phyloP scores from a whole-genome alignment of 495 filamentous ascomycete genomes.

The Darksidea phi region DNA sequence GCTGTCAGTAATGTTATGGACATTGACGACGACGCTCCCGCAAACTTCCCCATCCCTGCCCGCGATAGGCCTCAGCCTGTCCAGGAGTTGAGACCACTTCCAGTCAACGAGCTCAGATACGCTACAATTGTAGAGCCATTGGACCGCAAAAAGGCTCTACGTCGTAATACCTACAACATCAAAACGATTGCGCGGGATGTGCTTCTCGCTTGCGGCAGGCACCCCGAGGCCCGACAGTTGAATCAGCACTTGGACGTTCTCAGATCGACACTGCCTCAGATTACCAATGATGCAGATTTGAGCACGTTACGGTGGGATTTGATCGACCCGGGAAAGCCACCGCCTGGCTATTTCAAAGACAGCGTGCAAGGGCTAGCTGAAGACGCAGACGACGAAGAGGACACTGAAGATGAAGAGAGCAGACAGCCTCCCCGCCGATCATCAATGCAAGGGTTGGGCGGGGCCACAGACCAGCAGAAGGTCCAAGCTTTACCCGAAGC shows the following conservation, averaged over 20 bases:
- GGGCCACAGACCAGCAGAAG: conserved; percentile 1
- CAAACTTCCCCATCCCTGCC: conserved; percentile 16
- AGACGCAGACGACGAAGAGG: conserved; percentile 39
- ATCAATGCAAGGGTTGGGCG: neutral
- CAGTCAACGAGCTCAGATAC: conserved; percentile 34
- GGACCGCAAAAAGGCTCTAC: conserved; percentile 48
- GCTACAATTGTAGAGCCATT: conserved; percentile 45
- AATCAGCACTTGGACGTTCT: conserved; percentile 61
- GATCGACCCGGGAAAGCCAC: conserved; percentile 54
- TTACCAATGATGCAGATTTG: conserved; percentile 54
- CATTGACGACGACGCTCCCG: neutral
- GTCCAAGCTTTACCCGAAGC: conserved; percentile 16
- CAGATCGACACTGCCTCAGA: conserved; percentile 43
- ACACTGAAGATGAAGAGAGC: conserved; percentile 26
- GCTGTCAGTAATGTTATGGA: conserved; percentile 4
- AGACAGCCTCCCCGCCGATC: neutral
- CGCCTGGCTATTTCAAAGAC: conserved; percentile 23
- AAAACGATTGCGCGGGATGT: conserved; percentile 67
- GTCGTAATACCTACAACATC: conserved; percentile 54
- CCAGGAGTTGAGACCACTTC: conserved; percentile 12
- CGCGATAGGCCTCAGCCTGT: neutral
- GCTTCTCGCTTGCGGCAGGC: conserved; percentile 58
- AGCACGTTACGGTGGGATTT: conserved; percentile 68
- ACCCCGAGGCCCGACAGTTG: conserved; percentile 56
- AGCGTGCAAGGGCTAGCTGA: conserved; percentile 15